Base-by-base conservation (phyloP, 768 basidiomycete genomes). In the Boletus rex-veris region DNA sequence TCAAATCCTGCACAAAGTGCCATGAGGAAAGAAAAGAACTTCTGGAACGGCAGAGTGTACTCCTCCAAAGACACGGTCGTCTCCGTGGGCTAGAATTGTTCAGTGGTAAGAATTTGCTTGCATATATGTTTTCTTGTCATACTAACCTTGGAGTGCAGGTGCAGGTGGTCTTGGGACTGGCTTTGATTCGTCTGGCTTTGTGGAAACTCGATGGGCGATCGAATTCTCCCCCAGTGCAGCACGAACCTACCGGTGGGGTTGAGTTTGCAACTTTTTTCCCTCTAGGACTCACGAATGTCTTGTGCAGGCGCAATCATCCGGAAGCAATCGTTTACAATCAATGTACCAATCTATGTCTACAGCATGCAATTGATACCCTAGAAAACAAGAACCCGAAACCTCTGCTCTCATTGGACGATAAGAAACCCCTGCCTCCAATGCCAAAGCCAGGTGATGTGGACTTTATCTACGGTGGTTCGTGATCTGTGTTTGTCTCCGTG, bases 131-230 rank as follows among this genome's bases (percentile, higher is more conserved):
- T 21, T 43, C 18, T 18, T 24, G 31, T 43, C 15, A 24, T 40
- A 39, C 24, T 45, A 8, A 62, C 40, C 3, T 31, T 30, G 30
- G 8, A 45, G 50, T 42, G 15, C 53, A 89, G 87, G 88, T 65
- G 88, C 86, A 36, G 88, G 88, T 47, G 88, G 88, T 3, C 75
- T 91, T 7, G 84, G 86, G 4, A 78, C 82, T 35, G 88, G 89
- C 2, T 71, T 90, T 53, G 76, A 82, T 45, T 62, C 83, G 58
- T 83, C 85, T 7, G 77, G 77, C 0, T 81, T 79, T 65, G 80
- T 89, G 7, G 73, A 85, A 16, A 85, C 85, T 1, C 76, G 73
- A 59, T 88, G 85, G 76, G 88, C 87, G 0, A 75, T 90, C 0
- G 88, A 90, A 63, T 81, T 77, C 58, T 80, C 77, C 0, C 76